Base-by-base conservation (phyloP, 1,139 yeast species). In the Kodamaea arcana region DNA sequence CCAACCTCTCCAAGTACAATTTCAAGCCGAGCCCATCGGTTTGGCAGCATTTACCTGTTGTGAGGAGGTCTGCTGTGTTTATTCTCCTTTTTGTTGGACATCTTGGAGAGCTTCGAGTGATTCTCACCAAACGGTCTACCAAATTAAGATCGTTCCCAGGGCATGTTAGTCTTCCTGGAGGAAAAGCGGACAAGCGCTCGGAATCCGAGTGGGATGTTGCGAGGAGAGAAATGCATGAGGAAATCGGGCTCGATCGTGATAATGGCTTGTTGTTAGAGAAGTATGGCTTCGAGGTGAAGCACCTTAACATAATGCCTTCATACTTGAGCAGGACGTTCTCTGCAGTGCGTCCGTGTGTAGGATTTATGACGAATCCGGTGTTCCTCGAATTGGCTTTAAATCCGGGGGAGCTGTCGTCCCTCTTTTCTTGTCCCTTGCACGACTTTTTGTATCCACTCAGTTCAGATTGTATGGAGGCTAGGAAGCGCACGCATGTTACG, bases 161-260 rank as follows among this genome's bases (percentile, higher is more conserved):
- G 5, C 95, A 88, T 53, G 83, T 86, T 11, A 83, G 95, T 3
- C 64, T 88, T 15, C 96, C 97, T 3, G 96, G 96, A 3, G 97
- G 96, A 3, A 80, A 80, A 51, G 84, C 92, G 5, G 95, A 87
- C 53, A 55, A 50, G 30, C 76, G 70, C 0, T 50, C 63, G 3
- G 96, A 87, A 54, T 56, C 76, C 12, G 85, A 83, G 42, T 82
- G 83, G 71, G 70, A 70, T 34, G 81, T 83, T 24, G 80, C 95
- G 1, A 65, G 94, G 41, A 65, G 97, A 32, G 97, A 88, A 58
- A 80, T 87, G 50, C 77, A 72, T 43, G 97, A 88, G 55, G 97
- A 88, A 54, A 85, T 87, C 33, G 96, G 96, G 0, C 57, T 88
- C 11, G 73, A 78, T 4, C 60, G 69, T 14, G 62, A 69, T 47